These are phyloP conservation scores for Zelonia costaricensis DNA, from an alignment of 208 protist genomes.

Conservation along the genomic window DNA sequence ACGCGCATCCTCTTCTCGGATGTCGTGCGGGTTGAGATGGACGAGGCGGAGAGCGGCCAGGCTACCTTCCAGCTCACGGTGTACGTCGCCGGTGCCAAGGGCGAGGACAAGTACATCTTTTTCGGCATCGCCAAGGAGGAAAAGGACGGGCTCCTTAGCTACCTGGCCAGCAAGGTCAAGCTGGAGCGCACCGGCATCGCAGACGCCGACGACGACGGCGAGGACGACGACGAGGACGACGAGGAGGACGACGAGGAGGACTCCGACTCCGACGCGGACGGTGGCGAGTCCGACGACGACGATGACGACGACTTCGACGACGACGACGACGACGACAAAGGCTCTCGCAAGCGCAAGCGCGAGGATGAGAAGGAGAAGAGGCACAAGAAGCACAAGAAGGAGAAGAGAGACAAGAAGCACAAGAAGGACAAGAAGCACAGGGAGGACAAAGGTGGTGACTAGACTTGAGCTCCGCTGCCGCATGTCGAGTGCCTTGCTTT, in stretches of 20 bases:
- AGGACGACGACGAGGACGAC: slow-evolving; percentile 56
- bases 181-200: slow-evolving; percentile 43
- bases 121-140: slow-evolving; percentile 70
- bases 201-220: slow-evolving; percentile 36
- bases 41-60: slow-evolving; percentile 67
- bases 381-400: slow-evolving; percentile 42
- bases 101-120: slow-evolving; percentile 69
- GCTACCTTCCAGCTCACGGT: slow-evolving; percentile 80
- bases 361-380: slow-evolving; percentile 42
- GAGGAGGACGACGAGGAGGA: slow-evolving; percentile 50
- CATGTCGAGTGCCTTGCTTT: no score
- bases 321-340: slow-evolving; percentile 25
- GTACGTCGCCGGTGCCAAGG: slow-evolving; percentile 27
- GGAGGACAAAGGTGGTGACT: no score
- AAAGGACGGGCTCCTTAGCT: slow-evolving; percentile 58
- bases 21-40: slow-evolving; percentile 58
- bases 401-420: slow-evolving; percentile 32
- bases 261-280: slow-evolving; percentile 36
- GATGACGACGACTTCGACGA: slow-evolving; percentile 32
- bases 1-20: slow-evolving; percentile 55
- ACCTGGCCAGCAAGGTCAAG: slow-evolving; percentile 57
- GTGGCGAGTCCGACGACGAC: slow-evolving; percentile 52
- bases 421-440: slow-evolving; percentile 44
- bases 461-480: no score
- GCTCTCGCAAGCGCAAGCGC: slow-evolving; percentile 38